Conservation (phyloP, 768 basidiomycete genomes). For the Macrolepiota fuliginosa region DNA sequence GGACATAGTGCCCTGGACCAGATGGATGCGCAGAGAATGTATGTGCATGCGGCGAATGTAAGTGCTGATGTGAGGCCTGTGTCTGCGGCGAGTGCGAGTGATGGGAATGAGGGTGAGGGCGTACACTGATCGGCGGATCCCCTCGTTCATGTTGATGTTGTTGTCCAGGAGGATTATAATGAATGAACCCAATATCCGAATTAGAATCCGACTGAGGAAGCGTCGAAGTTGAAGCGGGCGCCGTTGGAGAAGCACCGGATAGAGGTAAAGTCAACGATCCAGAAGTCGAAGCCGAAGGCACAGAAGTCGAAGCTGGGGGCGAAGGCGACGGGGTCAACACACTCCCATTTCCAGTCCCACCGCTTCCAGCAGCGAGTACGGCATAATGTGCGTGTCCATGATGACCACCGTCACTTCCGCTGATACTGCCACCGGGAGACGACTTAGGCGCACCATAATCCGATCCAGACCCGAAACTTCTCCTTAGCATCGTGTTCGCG, state of each 20-base stretch:
- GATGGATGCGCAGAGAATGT: background rate
- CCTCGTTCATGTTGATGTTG: conserved; percentile 1
- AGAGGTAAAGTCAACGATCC: conserved; percentile 11
- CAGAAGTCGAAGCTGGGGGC: conserved; percentile 36
- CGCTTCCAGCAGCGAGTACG: background rate
- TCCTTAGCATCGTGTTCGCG: conserved; percentile 7
- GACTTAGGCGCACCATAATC: conserved; percentile 5
- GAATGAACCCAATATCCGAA: conserved; percentile 6
- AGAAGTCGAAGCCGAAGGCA: conserved; percentile 12
- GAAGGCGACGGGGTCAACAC: conserved; percentile 59
- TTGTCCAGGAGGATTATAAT: conserved; percentile 8
- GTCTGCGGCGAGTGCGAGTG: conserved; percentile 3
- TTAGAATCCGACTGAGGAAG: conserved; percentile 2
- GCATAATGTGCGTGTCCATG: conserved; percentile 10
- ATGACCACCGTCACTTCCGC: background rate
- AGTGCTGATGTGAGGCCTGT: background rate
- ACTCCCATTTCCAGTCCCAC: conserved; percentile 2
- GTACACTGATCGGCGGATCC: conserved; percentile 5
- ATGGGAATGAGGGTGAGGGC: conserved; percentile 4
- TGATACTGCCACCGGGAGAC: conserved; percentile 5
- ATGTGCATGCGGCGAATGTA: conserved; percentile 5
- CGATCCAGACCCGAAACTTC: conserved; percentile 9
- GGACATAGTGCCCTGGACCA: conserved; percentile 6
- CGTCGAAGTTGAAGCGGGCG: background rate
- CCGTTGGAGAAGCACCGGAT: conserved; percentile 2